phyloP scores from a whole-genome alignment of 768 basidiomycete species.

The Lyophyllum semitale region DNA sequence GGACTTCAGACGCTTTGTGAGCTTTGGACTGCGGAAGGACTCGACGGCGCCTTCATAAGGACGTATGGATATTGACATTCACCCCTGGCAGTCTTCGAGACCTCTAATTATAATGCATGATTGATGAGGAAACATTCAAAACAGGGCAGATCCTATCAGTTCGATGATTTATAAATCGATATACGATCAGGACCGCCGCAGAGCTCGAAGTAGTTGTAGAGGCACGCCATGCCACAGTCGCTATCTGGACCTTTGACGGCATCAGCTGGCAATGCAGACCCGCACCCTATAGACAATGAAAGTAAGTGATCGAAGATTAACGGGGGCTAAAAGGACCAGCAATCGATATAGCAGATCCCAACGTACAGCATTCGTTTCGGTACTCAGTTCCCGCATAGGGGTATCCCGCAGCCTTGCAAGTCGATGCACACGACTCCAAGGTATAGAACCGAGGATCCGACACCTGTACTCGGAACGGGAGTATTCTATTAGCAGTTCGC shows the following conservation, averaged over 20 bases:
- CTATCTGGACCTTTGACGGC: background rate
- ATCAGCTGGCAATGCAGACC: background rate
- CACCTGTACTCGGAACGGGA: background rate
- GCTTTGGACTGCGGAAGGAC: constrained; percentile 84
- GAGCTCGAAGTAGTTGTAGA: background rate
- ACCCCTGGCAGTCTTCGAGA: background rate
- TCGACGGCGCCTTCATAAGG: constrained; percentile 30
- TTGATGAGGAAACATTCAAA: background rate
- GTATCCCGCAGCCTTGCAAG: constrained; percentile 7
- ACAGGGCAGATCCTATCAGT: no score
- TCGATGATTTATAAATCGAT: background rate
- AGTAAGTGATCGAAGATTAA: background rate
- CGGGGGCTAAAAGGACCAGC: no score
- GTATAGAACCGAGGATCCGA: constrained; percentile 4
- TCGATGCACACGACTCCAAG: constrained; percentile 6
- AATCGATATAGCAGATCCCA: no score
- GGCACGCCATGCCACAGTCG: constrained; percentile 1
- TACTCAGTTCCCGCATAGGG: constrained; percentile 8
- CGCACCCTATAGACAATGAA: background rate
- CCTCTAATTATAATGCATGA: background rate
- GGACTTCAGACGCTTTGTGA: constrained; percentile 86
- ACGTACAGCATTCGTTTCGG: constrained; percentile 10
- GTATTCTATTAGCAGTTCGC: constrained; percentile 2
- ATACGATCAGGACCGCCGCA: background rate
- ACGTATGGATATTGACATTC: background rate